Evolutionary conservation across 305 asterid species (phyloP), one percentile per base, ranked within the genome.

Genomic region (Coffea humblotiana): DNA sequence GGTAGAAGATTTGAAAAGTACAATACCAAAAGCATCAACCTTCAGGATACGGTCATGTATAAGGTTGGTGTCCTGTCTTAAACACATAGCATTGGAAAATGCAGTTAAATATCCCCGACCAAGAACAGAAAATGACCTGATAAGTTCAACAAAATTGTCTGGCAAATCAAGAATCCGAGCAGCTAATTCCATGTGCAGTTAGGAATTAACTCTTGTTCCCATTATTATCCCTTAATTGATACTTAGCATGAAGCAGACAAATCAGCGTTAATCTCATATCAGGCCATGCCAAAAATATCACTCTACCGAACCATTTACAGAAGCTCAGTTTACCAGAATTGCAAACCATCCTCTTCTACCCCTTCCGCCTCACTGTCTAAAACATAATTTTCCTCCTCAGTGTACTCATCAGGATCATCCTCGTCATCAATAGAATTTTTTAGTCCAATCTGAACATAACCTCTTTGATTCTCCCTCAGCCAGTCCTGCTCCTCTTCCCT

Each of bases 301-400:
- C 21, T 12, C 14, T 4, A 4, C 43, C 6, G 68, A 51, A 77
- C 70, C 70, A 52, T 11, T 11, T 37, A 80, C 49, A 51, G n/a
- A 19, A 3, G 23, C 69, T 73, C 29, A 35, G 8, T 25, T 75
- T 48, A 66, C 70, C 58, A 80, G 16, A 72, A 64, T 21, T 63
- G 47, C 45, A 72, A n/a, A 35, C 79, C 83, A 68, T 79, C 88
- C 76, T 83, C 84, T 63, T 79, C 76, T 37, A 78, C 73, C 72
- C 85, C 84, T 66, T 90, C 94, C 54, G 87, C 94, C 27, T 87
- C 92, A 80, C 89, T 87, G 74, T 88, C 92, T 75, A 79, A 81
- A 2, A 87, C 78, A 60, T 86, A 90, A 84, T 88, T 92, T 58
- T 75, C 88, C 29, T 79, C 90, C 6, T 80, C 90, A 72, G 21